Base-by-base conservation (phyloP, 1,139 yeast species). In the Lodderomyces pseudojiufengensis region DNA sequence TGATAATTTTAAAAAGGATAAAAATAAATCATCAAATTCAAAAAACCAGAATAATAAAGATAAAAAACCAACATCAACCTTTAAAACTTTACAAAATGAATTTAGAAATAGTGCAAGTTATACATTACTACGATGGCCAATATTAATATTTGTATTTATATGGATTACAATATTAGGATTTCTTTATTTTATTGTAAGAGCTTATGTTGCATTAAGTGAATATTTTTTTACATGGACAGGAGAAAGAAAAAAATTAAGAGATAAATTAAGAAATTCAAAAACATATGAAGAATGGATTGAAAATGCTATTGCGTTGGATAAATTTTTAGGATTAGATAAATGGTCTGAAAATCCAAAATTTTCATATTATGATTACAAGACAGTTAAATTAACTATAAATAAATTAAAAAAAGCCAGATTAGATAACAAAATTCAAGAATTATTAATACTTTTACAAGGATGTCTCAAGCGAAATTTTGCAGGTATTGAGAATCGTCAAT, bases 401-500 rank as follows among this genome's bases (percentile, higher is more conserved):
- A 66, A 72, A 40, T 55, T 84, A 38, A 49, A 57, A 27, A 48
- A 47, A 4, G 54, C 71, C 29, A 55, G 79, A 13, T 46, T 46
- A 10, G 47, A 50, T 4, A 51, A 61, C 5, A 50, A 59, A 10
- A 65, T 63, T 21, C 70, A 69, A 12, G 81, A 78, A 28, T 52
- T 83, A 26, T 63, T 77, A 61, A 58, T 73, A 7, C 59, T 80
- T 10, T 59, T 84, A 21, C 87, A 81, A 48, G 80, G 80, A 4
- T 83, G 92, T 49, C 59, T 84, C 25, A 81, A 81, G 50, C 67
- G 77, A 40, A 84, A 84, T 52, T 84, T 83, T 60, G 90, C 88
- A 5, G 92, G 94, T 0, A 79, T 80, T 6, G 92, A 84, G 52
- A 83, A 83, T 49, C 75, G 84, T 29, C 72, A 77, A 42, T 61